Base-by-base conservation (phyloP, 2,329 filamentous ascomycete species). In the Alternaria hordeiaustralica region DNA sequence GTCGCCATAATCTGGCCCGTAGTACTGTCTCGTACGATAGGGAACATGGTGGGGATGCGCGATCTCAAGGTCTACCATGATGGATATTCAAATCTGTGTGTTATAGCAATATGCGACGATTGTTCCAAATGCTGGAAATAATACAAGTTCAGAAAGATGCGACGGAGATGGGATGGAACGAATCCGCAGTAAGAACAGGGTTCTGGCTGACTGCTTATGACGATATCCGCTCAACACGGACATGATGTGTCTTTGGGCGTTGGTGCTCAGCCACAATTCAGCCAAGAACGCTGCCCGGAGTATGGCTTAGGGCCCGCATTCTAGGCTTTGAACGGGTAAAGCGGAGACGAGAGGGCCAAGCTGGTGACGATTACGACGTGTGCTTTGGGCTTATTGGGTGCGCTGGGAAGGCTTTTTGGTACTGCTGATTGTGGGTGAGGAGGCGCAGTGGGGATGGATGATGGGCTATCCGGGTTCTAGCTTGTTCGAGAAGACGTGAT, bases 201-300 rank as follows among this genome's bases (percentile, higher is more conserved):
- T 49, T 50, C 10, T n/a, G 18, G 47, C 36, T 41, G 23, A 33
- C 47, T 25, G 49, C 20, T 53, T 61, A 60, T 65, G 65, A 65
- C 65, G 60, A 65, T 50, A 63, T 55, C 53, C 25, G 41, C 57
- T 50, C 26, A 47, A 62, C 63, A 47, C 20, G 57, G 63, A 33
- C 64, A 66, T 36, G 60, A 61, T 61, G 43, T 11, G 64, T 45
- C 13, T 30, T 23, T 12, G 33, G 15, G 33, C 33, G 33, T 41
- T n/a, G 41, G 5, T 57, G 63, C 66, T 66, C 60, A 68, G 64
- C 66, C 66, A 68, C 66, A 62, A 49, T 23, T 15, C 13, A 41
- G 51, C 59, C 65, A 58, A 67, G 60, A 36, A 11, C 30, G 30
- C 41, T 18, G 36, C n/a, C 36, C 36, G 15, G 36, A 41, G 36